Percentiles rank a stretch among this genome's conserved stretches.
These are phyloP conservation scores for Cerrena zonata DNA, from an alignment of 1,284 basidiomycete genomes.

Conservation along the genomic window DNA sequence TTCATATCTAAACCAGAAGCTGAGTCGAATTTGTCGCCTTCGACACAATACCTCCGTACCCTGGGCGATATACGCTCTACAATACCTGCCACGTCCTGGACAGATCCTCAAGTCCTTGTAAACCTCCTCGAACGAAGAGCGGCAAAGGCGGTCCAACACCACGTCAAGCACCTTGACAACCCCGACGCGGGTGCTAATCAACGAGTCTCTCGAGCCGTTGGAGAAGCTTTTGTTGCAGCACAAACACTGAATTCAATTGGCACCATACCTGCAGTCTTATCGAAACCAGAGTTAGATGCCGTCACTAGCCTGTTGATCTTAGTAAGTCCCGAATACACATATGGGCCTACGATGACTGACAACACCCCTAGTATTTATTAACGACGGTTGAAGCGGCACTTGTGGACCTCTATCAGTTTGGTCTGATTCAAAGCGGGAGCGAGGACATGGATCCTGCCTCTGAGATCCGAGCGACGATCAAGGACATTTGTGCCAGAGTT, in stretches of 20 bases:
- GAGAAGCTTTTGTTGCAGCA: slow-evolving; percentile 60
- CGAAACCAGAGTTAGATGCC: slow-evolving; percentile 28
- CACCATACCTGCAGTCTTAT: slow-evolving; percentile 23
- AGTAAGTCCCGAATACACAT: slow-evolving; percentile 33
- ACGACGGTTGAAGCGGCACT: slow-evolving; percentile 51
- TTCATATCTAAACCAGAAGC: slow-evolving; percentile 24
- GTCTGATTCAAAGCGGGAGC: slow-evolving; percentile 25
- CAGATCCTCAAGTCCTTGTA: slow-evolving; percentile 36
- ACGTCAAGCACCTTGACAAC: slow-evolving; percentile 33
- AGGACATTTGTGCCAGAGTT: slow-evolving; percentile 44
- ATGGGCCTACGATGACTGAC: not conserved
- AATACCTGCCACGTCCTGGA: slow-evolving; percentile 6
- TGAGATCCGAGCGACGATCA: slow-evolving; percentile 50
- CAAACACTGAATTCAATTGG: slow-evolving; percentile 47
- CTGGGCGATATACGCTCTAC: slow-evolving; percentile 20
- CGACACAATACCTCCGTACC: slow-evolving; percentile 47
- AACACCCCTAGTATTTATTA: slow-evolving; percentile 52
- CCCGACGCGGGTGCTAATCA: slow-evolving; percentile 51
- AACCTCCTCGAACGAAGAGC: slow-evolving; percentile 58
- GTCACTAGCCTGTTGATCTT: slow-evolving; percentile 44
- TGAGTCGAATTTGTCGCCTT: slow-evolving; percentile 36
- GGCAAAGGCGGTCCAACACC: slow-evolving; percentile 48
- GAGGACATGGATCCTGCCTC: slow-evolving; percentile 39
- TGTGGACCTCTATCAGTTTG: slow-evolving; percentile 54
- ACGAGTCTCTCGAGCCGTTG: slow-evolving; percentile 56